Conservation (phyloP, 371 early-diverging fungal species). For the Parasitella parasitica region DNA sequence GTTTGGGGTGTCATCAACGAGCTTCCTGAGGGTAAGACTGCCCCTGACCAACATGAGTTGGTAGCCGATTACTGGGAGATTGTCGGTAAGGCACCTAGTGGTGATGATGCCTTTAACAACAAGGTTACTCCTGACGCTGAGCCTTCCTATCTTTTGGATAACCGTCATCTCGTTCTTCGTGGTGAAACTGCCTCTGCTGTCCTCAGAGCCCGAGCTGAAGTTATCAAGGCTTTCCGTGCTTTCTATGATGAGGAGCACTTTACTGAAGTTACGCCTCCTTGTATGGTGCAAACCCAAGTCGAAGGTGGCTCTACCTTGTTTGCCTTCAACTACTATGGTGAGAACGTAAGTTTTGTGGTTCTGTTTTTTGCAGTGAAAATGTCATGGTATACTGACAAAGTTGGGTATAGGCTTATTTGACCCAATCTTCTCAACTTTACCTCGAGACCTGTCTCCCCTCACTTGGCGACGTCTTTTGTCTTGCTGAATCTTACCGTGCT, state of each 20-base stretch:
- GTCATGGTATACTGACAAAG: no score
- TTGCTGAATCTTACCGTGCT: conserved; percentile 99
- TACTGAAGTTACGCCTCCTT: conserved; percentile 98
- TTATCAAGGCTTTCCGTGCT: conserved; percentile 93
- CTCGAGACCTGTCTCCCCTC: conserved; percentile 98
- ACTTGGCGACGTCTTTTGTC: conserved; percentile 96
- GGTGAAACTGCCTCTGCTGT: conserved; percentile 91
- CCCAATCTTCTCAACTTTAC: conserved; percentile 99
- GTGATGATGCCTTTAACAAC: conserved; percentile 92
- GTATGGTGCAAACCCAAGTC: conserved; percentile 99
- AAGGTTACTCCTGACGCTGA: conserved; percentile 88
- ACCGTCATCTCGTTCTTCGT: conserved; percentile 97
- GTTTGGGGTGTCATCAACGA: conserved; percentile 86
- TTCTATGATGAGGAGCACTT: conserved; percentile 86
- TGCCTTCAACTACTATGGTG: conserved; percentile 97
- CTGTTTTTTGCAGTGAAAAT: background rate
- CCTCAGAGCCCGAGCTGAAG: conserved; percentile 86
- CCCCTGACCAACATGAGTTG: conserved; percentile 96
- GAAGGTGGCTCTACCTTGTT: conserved; percentile 99
- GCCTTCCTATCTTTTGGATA: conserved; percentile 87
- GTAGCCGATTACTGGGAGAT: conserved; percentile 96
- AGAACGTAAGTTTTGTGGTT: conserved; percentile 48
- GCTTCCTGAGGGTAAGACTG: conserved; percentile 93
- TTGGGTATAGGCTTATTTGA: conserved; percentile 97
- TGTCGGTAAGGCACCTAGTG: conserved; percentile 91